A percentile compares a stretch with the other conserved stretches of the same genome.
These are phyloP conservation scores for Penicillium sp. DNA, from an alignment of 2,329 filamentous ascomycete genomes.

Conservation along the genomic window DNA sequence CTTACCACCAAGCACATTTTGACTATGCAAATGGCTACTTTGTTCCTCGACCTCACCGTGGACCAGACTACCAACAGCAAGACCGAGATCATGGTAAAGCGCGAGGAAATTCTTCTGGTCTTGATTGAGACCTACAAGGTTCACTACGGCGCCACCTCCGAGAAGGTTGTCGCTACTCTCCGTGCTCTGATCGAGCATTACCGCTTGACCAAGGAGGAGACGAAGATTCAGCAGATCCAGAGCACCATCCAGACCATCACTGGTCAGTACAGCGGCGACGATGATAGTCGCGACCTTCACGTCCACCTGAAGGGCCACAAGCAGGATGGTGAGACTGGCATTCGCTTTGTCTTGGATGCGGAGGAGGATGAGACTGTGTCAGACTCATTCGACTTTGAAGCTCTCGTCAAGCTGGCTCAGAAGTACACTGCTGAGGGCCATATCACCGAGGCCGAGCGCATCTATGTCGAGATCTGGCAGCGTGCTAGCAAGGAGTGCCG, in stretches of 20 bases:
- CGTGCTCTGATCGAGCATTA: conserved; percentile 49
- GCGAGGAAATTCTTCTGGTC: conserved; percentile 46
- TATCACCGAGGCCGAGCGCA: conserved; percentile 42
- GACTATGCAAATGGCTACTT: conserved; percentile 45
- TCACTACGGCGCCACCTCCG: conserved; percentile 45
- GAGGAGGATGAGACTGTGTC: conserved; percentile 39
- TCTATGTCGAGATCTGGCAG: conserved; percentile 51
- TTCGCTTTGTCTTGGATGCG: conserved; percentile 33
- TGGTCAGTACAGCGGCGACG: conserved; percentile 14
- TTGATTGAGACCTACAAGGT: conserved; percentile 49
- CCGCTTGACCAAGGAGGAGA: conserved; percentile 45
- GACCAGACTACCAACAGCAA: conserved; percentile 25
- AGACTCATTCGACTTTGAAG: conserved; percentile 33
- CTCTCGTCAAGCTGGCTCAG: conserved; percentile 38
- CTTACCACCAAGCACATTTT: conserved; percentile 43
- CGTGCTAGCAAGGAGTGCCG: conserved; percentile 47
- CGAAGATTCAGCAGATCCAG: conserved; percentile 41
- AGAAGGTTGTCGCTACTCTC: conserved; percentile 44
- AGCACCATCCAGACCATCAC: conserved; percentile 22
- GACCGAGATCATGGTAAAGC: conserved; percentile 34
- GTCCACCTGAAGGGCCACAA: conserved; percentile 29
- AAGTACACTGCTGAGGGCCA: conserved; percentile 32
- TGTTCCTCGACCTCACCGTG: conserved; percentile 47
- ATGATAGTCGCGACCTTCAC: conserved; percentile 23
- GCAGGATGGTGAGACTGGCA: conserved; percentile 14